Evolutionary conservation across 208 protist species (phyloP).

Genomic region (Trypanosoma lewisi): DNA sequence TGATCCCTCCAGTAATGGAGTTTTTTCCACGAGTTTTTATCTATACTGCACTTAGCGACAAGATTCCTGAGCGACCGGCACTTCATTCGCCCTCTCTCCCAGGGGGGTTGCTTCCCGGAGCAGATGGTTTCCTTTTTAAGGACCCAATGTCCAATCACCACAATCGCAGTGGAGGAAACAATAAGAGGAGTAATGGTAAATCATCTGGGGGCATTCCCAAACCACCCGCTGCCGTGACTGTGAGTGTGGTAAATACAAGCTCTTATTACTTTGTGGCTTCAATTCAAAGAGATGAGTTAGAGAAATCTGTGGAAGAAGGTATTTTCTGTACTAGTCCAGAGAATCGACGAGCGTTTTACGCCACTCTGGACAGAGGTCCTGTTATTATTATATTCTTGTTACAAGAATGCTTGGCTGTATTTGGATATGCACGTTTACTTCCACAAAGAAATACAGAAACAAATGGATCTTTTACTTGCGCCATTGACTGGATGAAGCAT

Average conservation of each 20-base stretch:
- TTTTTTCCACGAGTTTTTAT: slow-evolving; percentile 71
- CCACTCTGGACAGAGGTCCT: slow-evolving; percentile 31
- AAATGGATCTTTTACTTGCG: slow-evolving; percentile 21
- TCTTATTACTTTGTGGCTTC: slow-evolving; percentile 39
- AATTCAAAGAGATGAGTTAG: slow-evolving; percentile 44
- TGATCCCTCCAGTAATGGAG: slow-evolving; percentile 57
- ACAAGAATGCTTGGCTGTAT: slow-evolving; percentile 36
- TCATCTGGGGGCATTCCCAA: not conserved
- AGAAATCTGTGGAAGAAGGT: slow-evolving; percentile 44
- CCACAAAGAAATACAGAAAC: slow-evolving; percentile 18
- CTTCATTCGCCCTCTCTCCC: slow-evolving; percentile 4
- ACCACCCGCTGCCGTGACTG: slow-evolving; percentile 1
- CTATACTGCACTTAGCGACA: slow-evolving; percentile 57
- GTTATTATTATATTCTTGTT: slow-evolving; percentile 53
- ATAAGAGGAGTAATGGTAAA: slow-evolving; percentile 9
- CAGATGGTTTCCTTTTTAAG: not conserved
- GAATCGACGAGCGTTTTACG: slow-evolving; percentile 41
- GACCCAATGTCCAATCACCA: not conserved
- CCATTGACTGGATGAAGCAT: slow-evolving; percentile 65
- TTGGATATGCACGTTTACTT: slow-evolving; percentile 56
- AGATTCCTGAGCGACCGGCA: slow-evolving; percentile 34
- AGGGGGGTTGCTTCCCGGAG: not conserved
- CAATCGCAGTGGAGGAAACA: not conserved
- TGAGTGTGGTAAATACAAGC: slow-evolving; percentile 12
- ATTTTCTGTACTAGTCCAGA: slow-evolving; percentile 40